phyloP scores from a whole-genome alignment of 805 yeast genomes.

The Teunomyces kruisii region DNA sequence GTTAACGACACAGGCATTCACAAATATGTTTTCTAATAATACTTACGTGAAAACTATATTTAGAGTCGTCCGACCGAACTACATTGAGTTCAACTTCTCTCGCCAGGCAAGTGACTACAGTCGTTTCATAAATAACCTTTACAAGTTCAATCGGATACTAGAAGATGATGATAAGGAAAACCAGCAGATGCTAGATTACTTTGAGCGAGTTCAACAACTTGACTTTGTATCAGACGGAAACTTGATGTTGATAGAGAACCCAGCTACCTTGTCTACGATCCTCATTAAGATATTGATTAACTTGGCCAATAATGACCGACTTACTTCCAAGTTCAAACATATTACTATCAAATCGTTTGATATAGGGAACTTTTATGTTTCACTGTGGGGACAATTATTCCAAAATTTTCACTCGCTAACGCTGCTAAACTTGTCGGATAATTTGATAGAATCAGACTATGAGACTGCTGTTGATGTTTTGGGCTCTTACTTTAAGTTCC shows the following conservation, averaged over 20 bases:
- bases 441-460: conserved; percentile 18
- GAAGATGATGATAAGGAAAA: conserved; percentile 10
- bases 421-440: conserved; percentile 24
- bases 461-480: conserved; percentile 17
- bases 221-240: conserved; percentile 28
- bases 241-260: conserved; percentile 26
- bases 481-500: conserved; percentile 22
- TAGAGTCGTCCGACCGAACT: conserved; percentile 18
- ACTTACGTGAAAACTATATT: conserved; percentile 10
- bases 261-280: conserved; percentile 30
- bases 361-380: conserved; percentile 30
- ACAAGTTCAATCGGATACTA: conserved; percentile 16
- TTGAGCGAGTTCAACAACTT: conserved; percentile 17
- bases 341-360: conserved; percentile 32
- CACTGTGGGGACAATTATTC: conserved; percentile 33
- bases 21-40: conserved; percentile 7
- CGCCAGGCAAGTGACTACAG: conserved; percentile 22
- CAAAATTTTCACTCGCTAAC: conserved; percentile 19
- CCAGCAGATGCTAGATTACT: conserved; percentile 9
- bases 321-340: conserved; percentile 18
- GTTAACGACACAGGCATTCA: conserved; percentile 14
- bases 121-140: conserved; percentile 20
- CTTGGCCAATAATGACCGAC: conserved; percentile 12
- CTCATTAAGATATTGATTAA: conserved; percentile 28
- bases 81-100: conserved; percentile 20